Conservation (phyloP, 1,139 yeast species). For the Protomyces lactucae-debilis region DNA sequence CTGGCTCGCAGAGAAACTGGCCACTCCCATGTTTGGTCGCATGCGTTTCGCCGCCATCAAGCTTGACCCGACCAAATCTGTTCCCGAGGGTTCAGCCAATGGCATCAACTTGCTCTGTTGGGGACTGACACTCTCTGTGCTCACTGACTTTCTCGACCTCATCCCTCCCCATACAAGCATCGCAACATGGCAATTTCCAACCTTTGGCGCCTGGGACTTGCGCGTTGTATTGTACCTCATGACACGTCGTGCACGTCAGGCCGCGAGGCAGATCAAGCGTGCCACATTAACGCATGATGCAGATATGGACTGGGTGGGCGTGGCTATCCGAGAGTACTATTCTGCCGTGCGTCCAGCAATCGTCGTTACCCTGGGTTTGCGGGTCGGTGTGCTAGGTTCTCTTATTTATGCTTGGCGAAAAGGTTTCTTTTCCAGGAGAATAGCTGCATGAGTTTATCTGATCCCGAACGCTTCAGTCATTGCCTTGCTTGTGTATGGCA, state of each 20-base stretch:
- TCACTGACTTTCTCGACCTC: conserved; percentile 39
- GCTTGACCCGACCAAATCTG: conserved; percentile 33
- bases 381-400: not conserved
- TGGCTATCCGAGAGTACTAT: conserved; percentile 2
- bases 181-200: conserved; percentile 7
- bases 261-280: not conserved
- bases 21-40: conserved; percentile 36
- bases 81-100: not conserved
- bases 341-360: conserved; percentile 2
- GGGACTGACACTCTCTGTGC: conserved; percentile 42
- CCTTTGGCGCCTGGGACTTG: conserved; percentile 11
- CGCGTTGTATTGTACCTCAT: not conserved
- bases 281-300: not conserved
- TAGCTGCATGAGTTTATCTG: not conserved
- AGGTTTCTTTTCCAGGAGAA: not conserved
- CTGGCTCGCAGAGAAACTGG: conserved; percentile 6
- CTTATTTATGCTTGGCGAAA: not conserved
- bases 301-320: conserved; percentile 7
- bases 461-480: not conserved
- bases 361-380: not conserved
- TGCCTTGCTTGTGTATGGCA: not conserved
- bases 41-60: conserved; percentile 39
- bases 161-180: not conserved
- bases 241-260: not conserved
- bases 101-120: conserved; percentile 34